phyloP scores from a whole-genome alignment of 129 eudicot genomes.

The Artemisia tridentata region DNA sequence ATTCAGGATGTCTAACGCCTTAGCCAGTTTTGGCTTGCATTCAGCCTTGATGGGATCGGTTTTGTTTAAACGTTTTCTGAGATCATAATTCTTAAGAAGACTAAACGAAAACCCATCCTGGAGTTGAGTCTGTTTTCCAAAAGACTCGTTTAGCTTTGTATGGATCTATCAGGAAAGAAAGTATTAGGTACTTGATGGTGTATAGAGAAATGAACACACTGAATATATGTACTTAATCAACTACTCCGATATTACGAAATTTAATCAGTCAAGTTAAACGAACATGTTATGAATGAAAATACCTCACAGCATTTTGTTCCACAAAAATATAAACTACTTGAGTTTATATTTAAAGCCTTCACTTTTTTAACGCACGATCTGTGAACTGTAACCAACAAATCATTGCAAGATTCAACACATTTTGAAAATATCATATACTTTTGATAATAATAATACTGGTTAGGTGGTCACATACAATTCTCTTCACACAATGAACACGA shows the following conservation, averaged over 20 bases:
- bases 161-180: not conserved
- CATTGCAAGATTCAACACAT: conserved; percentile 2
- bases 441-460: no score
- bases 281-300: not conserved
- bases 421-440: not conserved
- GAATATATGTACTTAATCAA: no score
- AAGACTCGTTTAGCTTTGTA: not conserved
- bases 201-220: not conserved
- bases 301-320: conserved; percentile 66
- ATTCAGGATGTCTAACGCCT: not conserved
- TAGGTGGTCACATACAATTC: conserved; percentile 47
- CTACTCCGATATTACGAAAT: no score
- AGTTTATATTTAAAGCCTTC: conserved; percentile 5
- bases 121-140: not conserved
- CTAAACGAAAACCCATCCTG: not conserved
- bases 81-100: not conserved
- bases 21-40: not conserved
- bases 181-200: not conserved
- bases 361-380: conserved; percentile 34
- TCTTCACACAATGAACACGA: conserved; percentile 73
- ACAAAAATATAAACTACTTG: conserved; percentile 39
- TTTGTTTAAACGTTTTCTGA: not conserved
- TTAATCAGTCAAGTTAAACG: no score
- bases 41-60: not conserved
- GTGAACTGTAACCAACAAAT: conserved; percentile 47